Base-by-base conservation (phyloP, 306 rosid genomes). In the Sphenostylis stenocarpa region DNA sequence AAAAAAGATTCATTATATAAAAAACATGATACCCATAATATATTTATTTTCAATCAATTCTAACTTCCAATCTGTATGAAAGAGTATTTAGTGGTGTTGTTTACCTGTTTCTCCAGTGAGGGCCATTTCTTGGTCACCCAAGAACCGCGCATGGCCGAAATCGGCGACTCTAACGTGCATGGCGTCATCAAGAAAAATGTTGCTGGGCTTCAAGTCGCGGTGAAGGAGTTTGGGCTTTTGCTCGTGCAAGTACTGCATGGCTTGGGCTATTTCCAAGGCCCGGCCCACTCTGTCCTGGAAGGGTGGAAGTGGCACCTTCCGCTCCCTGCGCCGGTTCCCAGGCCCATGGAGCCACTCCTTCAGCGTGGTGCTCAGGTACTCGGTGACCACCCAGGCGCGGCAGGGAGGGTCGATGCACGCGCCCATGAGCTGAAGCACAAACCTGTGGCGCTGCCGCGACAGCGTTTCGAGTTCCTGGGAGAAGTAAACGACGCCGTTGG, bases 291-390 rank as follows among this genome's bases (percentile, higher is more conserved):
- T 87, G 3, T 88, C 86, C 39, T 48, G 16, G 0, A 88, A 41
- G 9, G 86, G 76, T 53, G 89, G 87, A 34, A 90, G 85, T 3
- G 86, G 80, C 15, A 80, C 43, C 28, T 12, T 38, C 70, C 90
- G 79, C 68, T 67, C 81, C 17, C 41, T 70, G 63, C 29, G 70
- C 79, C 94, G 77, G 6, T 78, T 81, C 4, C 86, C 87, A 0
- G 86, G 85, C 9, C 95, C 96, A 23, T 90, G 93, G 0, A 92
- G 83, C 96, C 96, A 90, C 17, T 90, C 91, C 75, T 83, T 84
- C 2, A 90, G 75, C 9, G 87, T 91, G 61, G 67, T 68, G 52
- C 74, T 17, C 6, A 88, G 38, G 17, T 70, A 47, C 74, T 91
- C 97, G 0, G 91, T 90, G 48, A 86, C 89, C 21, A 85, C 24